Base-by-base conservation (phyloP, 2,329 filamentous ascomycete genomes). In the Fonsecaea multimorphosa region DNA sequence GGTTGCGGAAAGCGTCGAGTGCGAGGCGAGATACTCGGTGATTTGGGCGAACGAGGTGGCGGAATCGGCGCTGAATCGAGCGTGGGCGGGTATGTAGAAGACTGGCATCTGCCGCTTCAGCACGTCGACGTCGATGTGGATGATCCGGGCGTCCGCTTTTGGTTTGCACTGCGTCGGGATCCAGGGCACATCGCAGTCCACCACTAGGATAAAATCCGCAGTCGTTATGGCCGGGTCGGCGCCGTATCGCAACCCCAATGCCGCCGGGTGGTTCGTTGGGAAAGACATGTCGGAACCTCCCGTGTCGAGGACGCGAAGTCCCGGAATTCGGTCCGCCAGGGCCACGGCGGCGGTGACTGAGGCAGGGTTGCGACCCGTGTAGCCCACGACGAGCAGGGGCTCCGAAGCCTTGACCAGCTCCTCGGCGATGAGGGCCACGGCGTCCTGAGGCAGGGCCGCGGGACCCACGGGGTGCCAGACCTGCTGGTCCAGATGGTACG, bases 161-260 rank as follows among this genome's bases (percentile, higher is more conserved):
- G 88, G 88, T 53, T 83, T 83, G 78, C 85, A 88, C 67, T 87
- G 87, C 0, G 92, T 95, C n/a, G 89, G 88, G 62, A 97, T 93
- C 92, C 93, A 97, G 0, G 93, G 93, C 0, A 97, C 92, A 74
- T 97, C 93, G 69, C 92, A 96, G 77, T 97, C 91, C 27, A 96
- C 75, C 1, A 97, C 89, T 0, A 97, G 71, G 65, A 97, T 96
- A 11, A 92, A 86, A 75, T 97, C 94, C 0, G 93, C 92, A 0
- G 87, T 87, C 65, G 83, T 85, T 74, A 97, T 91, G 49, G 84
- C 82, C 1, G 91, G 87, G 58, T 96, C 90, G 2, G 86, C 83
- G 2, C 92, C 92, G 72, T 89, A 96, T 51, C 88, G 84, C 58
- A 95, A 76, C 1, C 93, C 89, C 12, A 92, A 75, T 80, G 86